Evolutionary conservation across 202 grass and related monocot genomes (phyloP).

Genomic region (Bolboschoenoplectus hybrid): DNA sequence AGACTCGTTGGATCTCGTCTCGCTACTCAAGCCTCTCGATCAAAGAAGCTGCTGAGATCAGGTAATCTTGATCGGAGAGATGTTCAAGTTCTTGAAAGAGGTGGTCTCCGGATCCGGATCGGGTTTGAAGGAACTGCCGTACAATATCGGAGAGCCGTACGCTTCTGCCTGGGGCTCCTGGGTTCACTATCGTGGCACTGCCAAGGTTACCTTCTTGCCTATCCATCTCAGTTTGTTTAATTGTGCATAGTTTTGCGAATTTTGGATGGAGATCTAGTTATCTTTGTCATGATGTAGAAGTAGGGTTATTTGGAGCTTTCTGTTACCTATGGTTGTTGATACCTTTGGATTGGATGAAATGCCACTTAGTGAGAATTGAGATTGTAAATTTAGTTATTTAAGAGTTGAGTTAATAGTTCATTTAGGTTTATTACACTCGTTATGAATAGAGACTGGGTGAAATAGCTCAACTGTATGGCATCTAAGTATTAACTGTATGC

Average conservation of each 20-base stretch:
- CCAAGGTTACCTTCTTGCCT: conserved; percentile 60
- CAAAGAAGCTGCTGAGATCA: conserved; percentile 32
- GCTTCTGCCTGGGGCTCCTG: conserved; percentile 89
- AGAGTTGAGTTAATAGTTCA: not conserved
- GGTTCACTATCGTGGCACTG: conserved; percentile 76
- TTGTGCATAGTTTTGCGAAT: not conserved
- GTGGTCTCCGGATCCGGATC: conserved; percentile 97
- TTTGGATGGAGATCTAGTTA: conserved; percentile 7
- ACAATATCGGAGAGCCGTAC: conserved; percentile 91
- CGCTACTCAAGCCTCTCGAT: conserved; percentile 36
- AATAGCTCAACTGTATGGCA: not conserved
- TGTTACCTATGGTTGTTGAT: not conserved
- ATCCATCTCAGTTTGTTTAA: not conserved
- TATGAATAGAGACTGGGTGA: not conserved
- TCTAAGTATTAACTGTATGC: not conserved
- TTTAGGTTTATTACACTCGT: conserved; percentile 1
- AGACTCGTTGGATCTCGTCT: conserved; percentile 47
- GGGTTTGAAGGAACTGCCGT: conserved; percentile 90
- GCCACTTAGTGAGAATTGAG: not conserved
- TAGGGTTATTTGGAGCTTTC: not conserved
- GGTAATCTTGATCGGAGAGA: conserved; percentile 32
- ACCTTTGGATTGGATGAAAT: not conserved
- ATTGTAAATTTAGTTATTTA: not conserved
- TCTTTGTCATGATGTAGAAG: not conserved
- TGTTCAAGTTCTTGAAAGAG: conserved; percentile 99